Evolutionary conservation across 768 basidiomycete genomes (phyloP).

Genomic region (Lactifluus rugatus): DNA sequence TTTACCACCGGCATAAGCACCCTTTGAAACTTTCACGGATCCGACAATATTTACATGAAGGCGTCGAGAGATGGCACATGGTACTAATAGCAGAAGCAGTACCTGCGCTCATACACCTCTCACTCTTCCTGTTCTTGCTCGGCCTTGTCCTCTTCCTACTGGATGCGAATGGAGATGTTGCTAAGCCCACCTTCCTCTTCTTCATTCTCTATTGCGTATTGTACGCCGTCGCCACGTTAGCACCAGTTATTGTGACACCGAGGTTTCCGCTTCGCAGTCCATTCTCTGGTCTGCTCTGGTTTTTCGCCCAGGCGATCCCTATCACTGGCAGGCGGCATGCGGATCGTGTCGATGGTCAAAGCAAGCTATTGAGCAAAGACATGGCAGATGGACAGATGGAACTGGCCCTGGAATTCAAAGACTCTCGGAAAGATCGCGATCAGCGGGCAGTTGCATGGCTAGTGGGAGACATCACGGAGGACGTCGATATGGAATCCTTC

Average conservation of each 20-base stretch:
- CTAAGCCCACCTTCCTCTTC: not conserved
- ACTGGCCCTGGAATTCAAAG: conserved; percentile 10
- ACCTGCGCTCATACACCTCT: conserved; percentile 39
- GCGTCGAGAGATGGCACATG: conserved; percentile 33
- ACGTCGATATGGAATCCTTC: conserved; percentile 14
- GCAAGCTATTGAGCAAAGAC: not conserved
- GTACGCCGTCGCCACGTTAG: conserved; percentile 14
- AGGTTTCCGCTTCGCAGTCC: conserved; percentile 10
- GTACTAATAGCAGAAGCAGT: conserved; percentile 34
- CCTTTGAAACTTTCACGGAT: too few relatives aligned
- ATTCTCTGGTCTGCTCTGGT: conserved; percentile 8
- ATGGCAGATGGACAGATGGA: conserved; percentile 12
- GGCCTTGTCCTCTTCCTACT: conserved; percentile 38
- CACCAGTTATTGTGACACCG: not conserved
- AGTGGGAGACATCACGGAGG: not conserved
- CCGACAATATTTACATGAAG: conserved; percentile 29
- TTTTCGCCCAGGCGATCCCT: not conserved
- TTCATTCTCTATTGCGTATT: not conserved
- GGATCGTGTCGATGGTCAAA: not conserved
- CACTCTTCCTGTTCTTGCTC: conserved; percentile 41
- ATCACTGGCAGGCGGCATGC: not conserved
- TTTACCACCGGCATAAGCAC: conserved; percentile 26
- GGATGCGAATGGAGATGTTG: conserved; percentile 20
- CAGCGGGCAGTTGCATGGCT: conserved; percentile 12
- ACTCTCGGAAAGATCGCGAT: conserved; percentile 6